Conservation (phyloP, 495 filamentous ascomycete genomes). For the Xylaria sp. region DNA sequence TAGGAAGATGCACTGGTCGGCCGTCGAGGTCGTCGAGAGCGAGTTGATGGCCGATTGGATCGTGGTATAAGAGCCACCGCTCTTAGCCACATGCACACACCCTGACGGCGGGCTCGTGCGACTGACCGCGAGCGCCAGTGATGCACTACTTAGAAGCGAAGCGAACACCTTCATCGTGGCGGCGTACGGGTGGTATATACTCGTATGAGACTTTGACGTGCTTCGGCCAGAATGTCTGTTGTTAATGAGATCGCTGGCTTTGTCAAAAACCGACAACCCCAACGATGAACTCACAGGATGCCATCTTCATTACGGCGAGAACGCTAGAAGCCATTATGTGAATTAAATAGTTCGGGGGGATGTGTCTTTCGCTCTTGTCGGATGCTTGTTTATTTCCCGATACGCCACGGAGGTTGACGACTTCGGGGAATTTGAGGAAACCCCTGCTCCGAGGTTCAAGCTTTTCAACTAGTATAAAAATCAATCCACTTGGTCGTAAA, state of each 20-base stretch:
- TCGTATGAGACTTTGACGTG: not conserved
- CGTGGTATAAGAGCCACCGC: constrained; percentile 52
- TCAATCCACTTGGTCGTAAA: not conserved
- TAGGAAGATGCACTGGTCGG: constrained; percentile 68
- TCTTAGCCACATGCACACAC: constrained; percentile 59
- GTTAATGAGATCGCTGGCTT: not conserved
- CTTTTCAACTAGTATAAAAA: constrained; percentile 2
- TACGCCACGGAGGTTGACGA: constrained; percentile 23
- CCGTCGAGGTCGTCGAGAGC: constrained; percentile 51
- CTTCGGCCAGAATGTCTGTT: not conserved
- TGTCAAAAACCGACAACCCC: not conserved
- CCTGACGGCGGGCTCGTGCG: constrained; percentile 59
- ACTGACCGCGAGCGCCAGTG: constrained; percentile 45
- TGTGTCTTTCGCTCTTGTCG: not conserved
- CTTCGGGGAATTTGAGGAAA: constrained; percentile 16
- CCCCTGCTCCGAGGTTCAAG: not conserved
- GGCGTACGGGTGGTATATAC: not conserved
- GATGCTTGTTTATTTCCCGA: constrained; percentile 17
- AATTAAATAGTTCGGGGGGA: not conserved
- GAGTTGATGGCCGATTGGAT: constrained; percentile 65
- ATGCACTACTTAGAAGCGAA: constrained; percentile 30
- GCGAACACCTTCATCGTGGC: constrained; percentile 31
- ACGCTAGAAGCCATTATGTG: not conserved
- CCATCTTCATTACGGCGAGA: not conserved
- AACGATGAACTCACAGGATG: not conserved